Conservation (phyloP, 2,329 filamentous ascomycete genomes). For the Coniella vitis region DNA sequence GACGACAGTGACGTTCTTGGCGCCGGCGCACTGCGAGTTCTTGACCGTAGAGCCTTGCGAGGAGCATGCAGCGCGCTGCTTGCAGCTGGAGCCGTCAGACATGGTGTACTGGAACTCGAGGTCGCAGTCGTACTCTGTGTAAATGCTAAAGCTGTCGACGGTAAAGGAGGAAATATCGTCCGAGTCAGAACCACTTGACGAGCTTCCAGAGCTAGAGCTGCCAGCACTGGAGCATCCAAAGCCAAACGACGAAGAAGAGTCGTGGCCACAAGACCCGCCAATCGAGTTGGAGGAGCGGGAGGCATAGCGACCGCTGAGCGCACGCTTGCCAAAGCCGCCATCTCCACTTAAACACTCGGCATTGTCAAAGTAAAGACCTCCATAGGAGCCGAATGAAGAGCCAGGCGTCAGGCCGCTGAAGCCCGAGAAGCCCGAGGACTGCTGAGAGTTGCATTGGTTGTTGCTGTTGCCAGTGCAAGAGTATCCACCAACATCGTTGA, state of each 20-base stretch:
- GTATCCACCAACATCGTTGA: slow-evolving; percentile 41
- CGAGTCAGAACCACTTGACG: not conserved
- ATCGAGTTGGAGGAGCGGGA: slow-evolving; percentile 55
- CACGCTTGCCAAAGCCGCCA: slow-evolving; percentile 46
- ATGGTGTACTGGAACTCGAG: slow-evolving; percentile 84
- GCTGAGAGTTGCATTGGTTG: slow-evolving; percentile 69
- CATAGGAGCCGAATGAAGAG: slow-evolving; percentile 53
- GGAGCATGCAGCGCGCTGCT: slow-evolving; percentile 64
- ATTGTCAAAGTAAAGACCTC: slow-evolving; percentile 67
- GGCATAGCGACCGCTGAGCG: slow-evolving; percentile 33
- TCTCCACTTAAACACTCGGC: slow-evolving; percentile 55
- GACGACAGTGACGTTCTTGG: slow-evolving; percentile 70
- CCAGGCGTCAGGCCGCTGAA: slow-evolving; percentile 55
- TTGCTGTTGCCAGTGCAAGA: slow-evolving; percentile 63
- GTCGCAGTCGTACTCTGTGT: slow-evolving; percentile 67
- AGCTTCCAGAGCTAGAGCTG: too few species aligned
- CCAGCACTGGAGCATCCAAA: slow-evolving; percentile 22
- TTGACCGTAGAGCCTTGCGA: slow-evolving; percentile 60
- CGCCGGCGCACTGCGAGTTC: slow-evolving; percentile 91
- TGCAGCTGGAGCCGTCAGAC: slow-evolving; percentile 76
- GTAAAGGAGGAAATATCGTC: slow-evolving; percentile 49
- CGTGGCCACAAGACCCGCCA: slow-evolving; percentile 43
- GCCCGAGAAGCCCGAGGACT: slow-evolving; percentile 54
- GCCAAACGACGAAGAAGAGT: slow-evolving; percentile 48
- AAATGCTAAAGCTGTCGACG: slow-evolving; percentile 66